Base-by-base conservation (phyloP, 1,284 basidiomycete genomes). In the Cutaneotrichosporon spelunceum region DNA sequence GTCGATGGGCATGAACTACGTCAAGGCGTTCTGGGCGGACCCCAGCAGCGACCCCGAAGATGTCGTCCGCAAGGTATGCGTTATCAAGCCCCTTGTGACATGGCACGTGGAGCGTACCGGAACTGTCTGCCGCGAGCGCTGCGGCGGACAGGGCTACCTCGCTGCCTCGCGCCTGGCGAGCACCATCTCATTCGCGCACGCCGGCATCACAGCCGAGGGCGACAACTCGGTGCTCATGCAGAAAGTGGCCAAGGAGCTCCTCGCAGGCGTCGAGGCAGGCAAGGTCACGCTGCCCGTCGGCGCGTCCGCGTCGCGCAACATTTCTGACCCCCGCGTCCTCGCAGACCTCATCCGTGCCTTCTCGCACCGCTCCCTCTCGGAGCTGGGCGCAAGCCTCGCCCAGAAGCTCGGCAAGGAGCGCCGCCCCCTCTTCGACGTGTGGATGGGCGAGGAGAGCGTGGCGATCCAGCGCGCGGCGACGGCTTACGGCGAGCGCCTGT, bases 181-280 rank as follows among this genome's bases (percentile, higher is more conserved):
- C 47, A 60, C 52, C 0, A 60, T 64, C n/a, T 47, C 45, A 13
- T 64, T 64, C 16, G 55, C 62, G 3, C 62, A 64, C 23, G 62
- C 62, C 11, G 62, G 62, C 7, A 64, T 64, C 53, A 64, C 62
- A 2, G 62, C 62, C 21, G 62, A 60, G 30, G 62, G 62, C n/a
- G 59, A 63, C 62, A 63, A 63, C 52, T 60, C 58, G 4, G 62
- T 64, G 6, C 59, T 64, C 39, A 58, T 60, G 62, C 59, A 60
- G 23, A 60, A 60, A 48, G 62, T 64, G 36, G 56, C 59, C 23
- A 64, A 64, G 56, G 62, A 64, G 56, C 62, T 64, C 2, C 59
- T 64, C 11, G 62, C 62, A 0, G 59, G 50, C 6, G 45, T 64
- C 14, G 34, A 57, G 44, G 42, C 55, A 5, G 44, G 50, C 54